Evolutionary conservation across 2,329 filamentous ascomycete genomes (phyloP), one percentile per base, ranked within the genome.

Genomic region (Cytospora chrysosperma): DNA sequence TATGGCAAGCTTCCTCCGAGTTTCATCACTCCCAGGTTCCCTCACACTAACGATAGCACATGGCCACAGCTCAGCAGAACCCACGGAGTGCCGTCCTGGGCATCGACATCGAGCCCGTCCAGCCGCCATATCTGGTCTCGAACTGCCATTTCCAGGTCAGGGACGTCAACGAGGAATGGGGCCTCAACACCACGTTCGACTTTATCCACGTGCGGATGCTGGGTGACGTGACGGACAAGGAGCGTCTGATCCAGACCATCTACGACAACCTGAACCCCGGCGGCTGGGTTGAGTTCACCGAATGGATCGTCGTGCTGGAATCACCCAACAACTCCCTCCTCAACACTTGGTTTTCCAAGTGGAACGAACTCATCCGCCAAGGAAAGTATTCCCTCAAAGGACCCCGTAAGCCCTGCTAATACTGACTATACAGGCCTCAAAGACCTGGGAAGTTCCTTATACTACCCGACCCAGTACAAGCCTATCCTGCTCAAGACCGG

Each of bases 271-370:
- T 77, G 7, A 68, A 66, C 26, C 73, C 73, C 4, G 74, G 73
- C 28, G 74, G 73, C n/a, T 75, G 71, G 69, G 67, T 73, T 56
- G 74, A 76, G 68, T 73, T 75, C 62, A 74, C 73, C 30, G 75
- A 76, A 67, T 76, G 72, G 72, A 67, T 72, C 30, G 67, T 72
- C 53, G 61, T 71, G 19, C 69, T 74, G 4, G 69, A 72, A 43
- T 74, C 73, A 6, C 68, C 74, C 7, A 70, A 77, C 65, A 69
- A 68, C 55, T 73, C 73, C 3, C 67, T 75, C 13, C 61, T 72
- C 6, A 72, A 72, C 63, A 74, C 68, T 8, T 70, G 71, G 1
- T 69, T 75, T 53, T 68, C 71, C 13, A 70, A 67, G 34, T 74
- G 74, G 69, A 73, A 74, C 61, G 47, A 51, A 2, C 68, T 73